Conservation (phyloP, 2,329 filamentous ascomycete species). For the Cadophora sp. region DNA sequence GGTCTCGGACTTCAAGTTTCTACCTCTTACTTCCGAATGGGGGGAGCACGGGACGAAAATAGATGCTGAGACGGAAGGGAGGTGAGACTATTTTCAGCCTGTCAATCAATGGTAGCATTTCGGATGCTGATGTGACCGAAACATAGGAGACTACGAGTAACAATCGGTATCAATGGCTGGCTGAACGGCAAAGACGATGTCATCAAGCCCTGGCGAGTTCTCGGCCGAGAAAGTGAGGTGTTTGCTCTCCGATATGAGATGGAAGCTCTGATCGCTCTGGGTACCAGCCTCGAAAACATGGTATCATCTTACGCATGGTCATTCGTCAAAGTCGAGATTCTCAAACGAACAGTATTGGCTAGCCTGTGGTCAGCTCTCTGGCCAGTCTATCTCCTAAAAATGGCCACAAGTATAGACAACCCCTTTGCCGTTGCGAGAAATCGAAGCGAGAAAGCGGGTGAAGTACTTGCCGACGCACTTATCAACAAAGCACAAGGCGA, state of each 20-base stretch:
- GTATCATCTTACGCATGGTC: constrained; percentile 64
- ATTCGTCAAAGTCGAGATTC: constrained; percentile 66
- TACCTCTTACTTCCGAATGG: constrained; percentile 66
- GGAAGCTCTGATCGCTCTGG: constrained; percentile 76
- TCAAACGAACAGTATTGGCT: constrained; percentile 58
- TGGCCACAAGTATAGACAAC: constrained; percentile 62
- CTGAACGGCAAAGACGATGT: constrained; percentile 77
- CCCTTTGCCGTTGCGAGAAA: constrained; percentile 66
- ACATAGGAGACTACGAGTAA: constrained; percentile 70
- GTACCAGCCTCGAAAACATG: constrained; percentile 73
- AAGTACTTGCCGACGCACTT: constrained; percentile 68
- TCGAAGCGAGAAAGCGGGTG: constrained; percentile 65
- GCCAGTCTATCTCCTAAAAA: constrained; percentile 56
- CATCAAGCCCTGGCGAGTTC: constrained; percentile 77
- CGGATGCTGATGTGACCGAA: not conserved
- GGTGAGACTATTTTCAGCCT: not conserved
- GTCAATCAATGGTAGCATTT: not conserved
- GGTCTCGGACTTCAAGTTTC: constrained; percentile 81
- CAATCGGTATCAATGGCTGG: constrained; percentile 90
- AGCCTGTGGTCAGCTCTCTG: constrained; percentile 55
- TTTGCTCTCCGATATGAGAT: constrained; percentile 89
- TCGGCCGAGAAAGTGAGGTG: constrained; percentile 75
- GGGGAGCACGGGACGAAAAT: constrained; percentile 36
- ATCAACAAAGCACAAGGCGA: constrained; percentile 78
- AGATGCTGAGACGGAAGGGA: constrained; percentile 45